These are phyloP conservation scores for Aspergillus carlsbadensis DNA, from an alignment of 495 filamentous ascomycete species.

Conservation along the genomic window DNA sequence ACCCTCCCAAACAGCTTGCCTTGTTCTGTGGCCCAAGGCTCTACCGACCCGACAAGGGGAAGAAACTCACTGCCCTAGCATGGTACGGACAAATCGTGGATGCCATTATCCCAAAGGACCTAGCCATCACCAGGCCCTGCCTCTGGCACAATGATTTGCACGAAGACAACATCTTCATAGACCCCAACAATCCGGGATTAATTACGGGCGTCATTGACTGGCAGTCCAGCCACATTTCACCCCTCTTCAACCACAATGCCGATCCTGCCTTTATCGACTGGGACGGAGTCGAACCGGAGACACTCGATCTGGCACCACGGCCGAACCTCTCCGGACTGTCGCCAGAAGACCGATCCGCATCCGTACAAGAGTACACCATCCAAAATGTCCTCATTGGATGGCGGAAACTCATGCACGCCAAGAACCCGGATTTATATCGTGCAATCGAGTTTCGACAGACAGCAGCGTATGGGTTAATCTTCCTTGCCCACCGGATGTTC, in stretches of 20 bases:
- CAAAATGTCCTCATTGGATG: constrained; percentile 34
- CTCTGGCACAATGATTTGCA: constrained; percentile 45
- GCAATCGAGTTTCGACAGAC: constrained; percentile 30
- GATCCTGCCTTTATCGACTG: constrained; percentile 33
- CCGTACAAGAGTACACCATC: constrained; percentile 23
- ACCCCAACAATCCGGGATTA: constrained; percentile 29
- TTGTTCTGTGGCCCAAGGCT: constrained; percentile 34
- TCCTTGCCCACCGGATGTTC: constrained; percentile 36
- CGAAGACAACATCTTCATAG: constrained; percentile 41
- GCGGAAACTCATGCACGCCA: constrained; percentile 33
- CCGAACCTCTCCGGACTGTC: constrained; percentile 27
- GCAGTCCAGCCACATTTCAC: constrained; percentile 35
- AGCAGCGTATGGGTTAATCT: constrained; percentile 30
- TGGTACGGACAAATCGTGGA: constrained; percentile 29
- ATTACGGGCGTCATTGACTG: constrained; percentile 41
- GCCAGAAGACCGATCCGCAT: constrained; percentile 21
- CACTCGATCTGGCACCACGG: constrained; percentile 24
- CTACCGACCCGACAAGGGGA: constrained; percentile 31
- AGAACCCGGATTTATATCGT: constrained; percentile 30
- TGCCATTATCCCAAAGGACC: constrained; percentile 27
- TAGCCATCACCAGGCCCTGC: constrained; percentile 25
- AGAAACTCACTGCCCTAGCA: constrained; percentile 29
- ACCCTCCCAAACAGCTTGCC: constrained; percentile 26
- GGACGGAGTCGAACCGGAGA: constrained; percentile 32
- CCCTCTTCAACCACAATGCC: constrained; percentile 36